Conservation (phyloP, 108 stramenopile genomes). For the Cyclotella choctawhatcheeana region DNA sequence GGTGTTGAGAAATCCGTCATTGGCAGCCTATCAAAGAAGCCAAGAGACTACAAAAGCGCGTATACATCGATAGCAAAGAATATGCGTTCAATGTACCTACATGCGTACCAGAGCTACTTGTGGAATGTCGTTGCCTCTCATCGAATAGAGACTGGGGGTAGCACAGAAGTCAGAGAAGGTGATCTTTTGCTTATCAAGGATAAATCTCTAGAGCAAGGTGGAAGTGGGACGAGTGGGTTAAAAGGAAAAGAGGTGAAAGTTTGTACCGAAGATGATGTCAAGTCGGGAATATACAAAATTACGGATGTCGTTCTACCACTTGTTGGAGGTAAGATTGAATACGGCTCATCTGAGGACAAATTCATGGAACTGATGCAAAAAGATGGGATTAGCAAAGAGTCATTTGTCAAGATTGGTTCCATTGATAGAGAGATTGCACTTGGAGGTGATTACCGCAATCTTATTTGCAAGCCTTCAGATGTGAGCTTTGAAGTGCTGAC, state of each 20-base stretch:
- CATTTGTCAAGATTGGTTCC: constrained; percentile 53
- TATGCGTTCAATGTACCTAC: constrained; percentile 88
- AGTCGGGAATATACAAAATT: constrained; percentile 56
- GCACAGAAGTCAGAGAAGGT: constrained; percentile 56
- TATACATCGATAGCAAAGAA: constrained; percentile 81
- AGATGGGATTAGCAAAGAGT: constrained; percentile 55
- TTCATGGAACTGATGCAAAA: constrained; percentile 60
- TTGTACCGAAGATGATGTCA: constrained; percentile 70
- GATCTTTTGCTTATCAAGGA: constrained; percentile 75
- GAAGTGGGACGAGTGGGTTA: constrained; percentile 50
- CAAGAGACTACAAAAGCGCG: constrained; percentile 84
- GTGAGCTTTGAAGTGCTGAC: constrained; percentile 64
- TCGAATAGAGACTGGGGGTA: constrained; percentile 64
- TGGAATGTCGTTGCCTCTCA: constrained; percentile 83
- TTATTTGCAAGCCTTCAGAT: constrained; percentile 75
- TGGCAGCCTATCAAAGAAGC: constrained; percentile 62
- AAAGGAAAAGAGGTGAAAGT: constrained; percentile 62
- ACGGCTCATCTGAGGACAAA: constrained; percentile 56
- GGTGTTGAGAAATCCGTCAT: constrained; percentile 73
- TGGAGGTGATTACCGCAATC: constrained; percentile 85
- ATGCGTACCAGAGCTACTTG: constrained; percentile 88
- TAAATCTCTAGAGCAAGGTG: constrained; percentile 34
- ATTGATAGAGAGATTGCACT: constrained; percentile 59
- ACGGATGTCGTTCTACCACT: constrained; percentile 89
- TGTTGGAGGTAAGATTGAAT: constrained; percentile 69